phyloP scores from a whole-genome alignment of 768 basidiomycete species.

The Rhodosporidiobolus sp. region DNA sequence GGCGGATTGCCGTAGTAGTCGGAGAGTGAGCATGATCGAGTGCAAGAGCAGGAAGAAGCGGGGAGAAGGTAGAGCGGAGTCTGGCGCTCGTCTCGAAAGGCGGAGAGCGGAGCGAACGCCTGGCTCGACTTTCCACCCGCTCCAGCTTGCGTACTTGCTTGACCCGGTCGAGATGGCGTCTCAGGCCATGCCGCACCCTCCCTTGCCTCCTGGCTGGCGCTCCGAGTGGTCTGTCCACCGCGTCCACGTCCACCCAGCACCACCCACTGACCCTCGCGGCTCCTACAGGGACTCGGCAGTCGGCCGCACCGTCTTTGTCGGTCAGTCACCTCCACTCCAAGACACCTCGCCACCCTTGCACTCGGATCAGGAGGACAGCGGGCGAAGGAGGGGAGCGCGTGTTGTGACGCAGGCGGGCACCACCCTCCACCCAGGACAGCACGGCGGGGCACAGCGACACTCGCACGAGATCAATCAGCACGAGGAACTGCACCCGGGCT shows the following conservation, averaged over 20 bases:
- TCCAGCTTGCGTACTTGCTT: background rate
- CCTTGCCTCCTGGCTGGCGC: constrained; percentile 82
- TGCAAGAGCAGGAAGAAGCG: too few species aligned
- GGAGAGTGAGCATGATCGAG: background rate
- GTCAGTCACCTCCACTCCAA: constrained; percentile 54
- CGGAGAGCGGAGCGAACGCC: background rate
- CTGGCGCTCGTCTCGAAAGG: background rate
- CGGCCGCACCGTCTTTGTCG: constrained; percentile 83
- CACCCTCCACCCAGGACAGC: too few species aligned
- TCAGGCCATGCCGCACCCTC: constrained; percentile 48
- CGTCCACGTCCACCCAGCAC: constrained; percentile 13
- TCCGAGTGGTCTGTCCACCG: constrained; percentile 72
- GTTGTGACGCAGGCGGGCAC: too few species aligned
- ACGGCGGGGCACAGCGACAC: too few species aligned
- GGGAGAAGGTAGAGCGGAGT: background rate
- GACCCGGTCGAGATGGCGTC: constrained; percentile 9
- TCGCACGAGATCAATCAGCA: too few species aligned
- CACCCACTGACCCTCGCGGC: constrained; percentile 34
- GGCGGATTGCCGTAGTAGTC: too few species aligned
- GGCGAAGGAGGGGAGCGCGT: background rate
- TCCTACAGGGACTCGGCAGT: constrained; percentile 67
- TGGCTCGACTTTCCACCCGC: background rate
- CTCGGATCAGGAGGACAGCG: background rate
- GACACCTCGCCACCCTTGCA: background rate
- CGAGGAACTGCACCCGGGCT: too few species aligned